These are phyloP conservation scores for Astraeus odoratus DNA, from an alignment of 768 basidiomycete genomes.

Conservation along the genomic window DNA sequence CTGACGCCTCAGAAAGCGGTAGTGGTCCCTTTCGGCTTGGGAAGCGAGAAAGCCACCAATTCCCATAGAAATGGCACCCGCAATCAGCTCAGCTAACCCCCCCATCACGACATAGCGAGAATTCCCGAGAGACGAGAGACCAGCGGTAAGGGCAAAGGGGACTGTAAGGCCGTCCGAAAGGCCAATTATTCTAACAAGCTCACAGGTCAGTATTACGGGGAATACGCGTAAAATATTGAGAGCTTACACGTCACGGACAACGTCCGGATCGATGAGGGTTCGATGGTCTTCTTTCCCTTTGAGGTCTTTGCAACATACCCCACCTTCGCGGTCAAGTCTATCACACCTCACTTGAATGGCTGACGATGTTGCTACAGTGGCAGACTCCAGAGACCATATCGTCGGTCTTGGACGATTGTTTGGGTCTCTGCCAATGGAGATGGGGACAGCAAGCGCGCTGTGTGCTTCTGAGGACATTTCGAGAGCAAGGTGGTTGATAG, in stretches of 20 bases:
- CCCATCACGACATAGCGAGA: slow-evolving; percentile 88
- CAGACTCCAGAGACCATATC: slow-evolving; percentile 57
- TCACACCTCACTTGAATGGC: slow-evolving; percentile 57
- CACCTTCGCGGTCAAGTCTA: slow-evolving; percentile 44
- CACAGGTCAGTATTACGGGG: slow-evolving; percentile 1
- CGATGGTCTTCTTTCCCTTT: slow-evolving; percentile 72
- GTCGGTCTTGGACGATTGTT: slow-evolving; percentile 35
- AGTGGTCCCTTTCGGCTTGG: slow-evolving; percentile 94
- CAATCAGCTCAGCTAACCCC: slow-evolving; percentile 92
- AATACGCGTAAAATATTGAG: neutral
- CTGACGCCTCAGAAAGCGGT: slow-evolving; percentile 67
- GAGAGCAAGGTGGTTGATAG: too few relatives aligned
- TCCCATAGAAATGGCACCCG: slow-evolving; percentile 97
- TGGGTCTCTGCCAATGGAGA: slow-evolving; percentile 13
- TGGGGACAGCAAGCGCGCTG: slow-evolving; percentile 11
- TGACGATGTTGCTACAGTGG: slow-evolving; percentile 31
- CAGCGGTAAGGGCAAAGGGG: slow-evolving; percentile 86
- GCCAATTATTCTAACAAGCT: slow-evolving; percentile 61
- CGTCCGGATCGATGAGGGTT: slow-evolving; percentile 77
- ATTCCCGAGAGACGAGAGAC: slow-evolving; percentile 82
- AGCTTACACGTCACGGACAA: slow-evolving; percentile 79
- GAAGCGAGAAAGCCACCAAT: slow-evolving; percentile 98
- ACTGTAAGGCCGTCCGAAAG: slow-evolving; percentile 87
- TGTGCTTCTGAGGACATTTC: slow-evolving; percentile 7
- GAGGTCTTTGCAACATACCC: slow-evolving; percentile 86